These are phyloP conservation scores for Stephanodiscus triporus DNA, from an alignment of 108 stramenopile species.

Conservation along the genomic window DNA sequence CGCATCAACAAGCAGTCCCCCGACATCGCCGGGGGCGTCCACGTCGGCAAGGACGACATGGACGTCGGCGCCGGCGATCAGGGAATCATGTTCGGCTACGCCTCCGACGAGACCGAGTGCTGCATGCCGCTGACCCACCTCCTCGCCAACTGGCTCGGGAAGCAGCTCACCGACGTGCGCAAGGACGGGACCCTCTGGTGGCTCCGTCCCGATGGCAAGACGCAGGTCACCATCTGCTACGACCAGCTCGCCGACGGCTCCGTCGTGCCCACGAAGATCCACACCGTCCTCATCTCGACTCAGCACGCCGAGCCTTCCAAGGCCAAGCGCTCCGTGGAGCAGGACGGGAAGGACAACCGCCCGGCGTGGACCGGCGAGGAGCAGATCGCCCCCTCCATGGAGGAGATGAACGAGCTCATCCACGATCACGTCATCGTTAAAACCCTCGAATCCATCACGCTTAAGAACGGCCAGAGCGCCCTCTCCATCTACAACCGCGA, in stretches of 20 bases:
- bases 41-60: constrained; percentile 90
- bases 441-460: constrained; percentile 77
- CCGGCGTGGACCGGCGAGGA: constrained; percentile 84
- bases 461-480: constrained; percentile 73
- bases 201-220: constrained; percentile 99
- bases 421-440: constrained; percentile 81
- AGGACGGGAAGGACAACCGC: constrained; percentile 94
- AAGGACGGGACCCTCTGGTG: constrained; percentile 94
- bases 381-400: constrained; percentile 78
- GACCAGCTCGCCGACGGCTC: constrained; percentile 87
- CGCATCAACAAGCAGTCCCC: constrained; percentile 98
- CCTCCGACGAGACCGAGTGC: constrained; percentile 94
- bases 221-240: constrained; percentile 96
- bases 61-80: constrained; percentile 98
- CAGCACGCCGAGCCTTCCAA: constrained; percentile 94
- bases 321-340: constrained; percentile 93
- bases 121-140: constrained; percentile 97
- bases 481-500: constrained; percentile 75
- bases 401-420: constrained; percentile 83
- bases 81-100: constrained; percentile 99
- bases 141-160: constrained; percentile 93
- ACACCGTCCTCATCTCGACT: constrained; percentile 97
- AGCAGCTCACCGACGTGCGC: constrained; percentile 95
- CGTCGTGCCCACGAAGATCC: constrained; percentile 93
- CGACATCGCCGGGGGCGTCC: constrained; percentile 96